A percentile compares a stretch with the other conserved stretches of the same genome.
These are phyloP conservation scores for Blastobotrys petasosporus DNA, from an alignment of 1,139 yeast species.

Conservation along the genomic window DNA sequence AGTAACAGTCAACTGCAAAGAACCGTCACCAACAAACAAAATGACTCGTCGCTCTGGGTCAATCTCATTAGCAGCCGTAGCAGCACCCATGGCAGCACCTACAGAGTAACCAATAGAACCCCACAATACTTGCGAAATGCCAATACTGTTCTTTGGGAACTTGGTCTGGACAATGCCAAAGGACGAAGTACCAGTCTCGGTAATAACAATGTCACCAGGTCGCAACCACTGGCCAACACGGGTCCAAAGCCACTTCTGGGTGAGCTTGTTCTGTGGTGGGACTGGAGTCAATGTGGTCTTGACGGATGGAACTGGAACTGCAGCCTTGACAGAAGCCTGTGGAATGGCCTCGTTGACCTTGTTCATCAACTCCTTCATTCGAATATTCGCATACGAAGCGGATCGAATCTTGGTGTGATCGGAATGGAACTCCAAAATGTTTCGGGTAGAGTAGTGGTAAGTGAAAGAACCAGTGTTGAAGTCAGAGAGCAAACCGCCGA, in stretches of 20 bases:
- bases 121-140: conserved; percentile 86
- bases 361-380: conserved; percentile 64
- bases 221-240: conserved; percentile 66
- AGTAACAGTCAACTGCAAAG: conserved; percentile 81
- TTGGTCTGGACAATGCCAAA: conserved; percentile 77
- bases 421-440: conserved; percentile 85
- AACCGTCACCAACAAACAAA: conserved; percentile 85
- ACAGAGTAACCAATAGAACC: conserved; percentile 87
- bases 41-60: conserved; percentile 67
- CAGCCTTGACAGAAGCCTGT: conserved; percentile 15
- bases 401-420: conserved; percentile 71
- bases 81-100: conserved; percentile 82
- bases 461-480: conserved; percentile 89
- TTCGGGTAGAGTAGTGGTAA: conserved; percentile 71
- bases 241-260: conserved; percentile 81
- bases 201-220: conserved; percentile 73
- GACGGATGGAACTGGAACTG: conserved; percentile 22
- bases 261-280: conserved; percentile 40
- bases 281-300: conserved; percentile 20
- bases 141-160: conserved; percentile 67
- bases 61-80: conserved; percentile 73
- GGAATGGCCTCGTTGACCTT: conserved; percentile 34
- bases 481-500: conserved; percentile 81
- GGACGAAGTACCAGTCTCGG: conserved; percentile 88
- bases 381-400: conserved; percentile 72